Base-by-base conservation (phyloP, 2,329 filamentous ascomycete genomes). In the Penicillium crustosum region DNA sequence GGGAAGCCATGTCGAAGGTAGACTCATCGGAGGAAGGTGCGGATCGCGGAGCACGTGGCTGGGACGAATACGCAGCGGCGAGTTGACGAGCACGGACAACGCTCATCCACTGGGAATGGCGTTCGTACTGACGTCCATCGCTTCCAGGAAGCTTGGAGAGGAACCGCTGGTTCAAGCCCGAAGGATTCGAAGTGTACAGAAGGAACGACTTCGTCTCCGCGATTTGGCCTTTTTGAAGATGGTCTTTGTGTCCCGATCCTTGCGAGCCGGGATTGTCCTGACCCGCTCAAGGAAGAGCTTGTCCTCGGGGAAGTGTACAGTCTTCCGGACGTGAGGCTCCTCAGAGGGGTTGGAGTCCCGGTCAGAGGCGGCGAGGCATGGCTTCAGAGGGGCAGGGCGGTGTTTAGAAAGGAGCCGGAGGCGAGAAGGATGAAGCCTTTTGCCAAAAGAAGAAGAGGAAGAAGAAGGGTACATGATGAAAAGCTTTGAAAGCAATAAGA, bases 281-380 rank as follows among this genome's bases (percentile, higher is more conserved):
- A 53, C 17, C 15, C 31, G 31, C 29, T 36, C 10, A 1, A 47
- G 39, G 10, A 8, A 33, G 21, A 15, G 6, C 10, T 44, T n/a
- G 4, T 47, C 50, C 6, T 53, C 50, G 1, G 50, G 50, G 50
- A 53, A 53, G 23, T 36, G 50, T 6, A 53, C 50, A 5, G 39
- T 35, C 31, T 53, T 53, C 29, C 50, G 39, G 17, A 47, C 50
- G n/a, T n/a, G 25, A 23, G 21, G 29, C 13, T 53, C 50, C 25
- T 27, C 21, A 47, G 41, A 36, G n/a, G 29, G 39, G 12, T n/a
- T 6, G 13, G 21, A 21, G 6, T 47, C 31, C 19, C 25, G 29
- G 4, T 36, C 41, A 19, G 23, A n/a, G 6, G 25, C 6, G 13
- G 38, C 49, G 15, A 53, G 50, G 50, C 50, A 53, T 27, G 50